phyloP scores from a whole-genome alignment of 2,329 filamentous ascomycete genomes.

The Amphichorda felina region DNA sequence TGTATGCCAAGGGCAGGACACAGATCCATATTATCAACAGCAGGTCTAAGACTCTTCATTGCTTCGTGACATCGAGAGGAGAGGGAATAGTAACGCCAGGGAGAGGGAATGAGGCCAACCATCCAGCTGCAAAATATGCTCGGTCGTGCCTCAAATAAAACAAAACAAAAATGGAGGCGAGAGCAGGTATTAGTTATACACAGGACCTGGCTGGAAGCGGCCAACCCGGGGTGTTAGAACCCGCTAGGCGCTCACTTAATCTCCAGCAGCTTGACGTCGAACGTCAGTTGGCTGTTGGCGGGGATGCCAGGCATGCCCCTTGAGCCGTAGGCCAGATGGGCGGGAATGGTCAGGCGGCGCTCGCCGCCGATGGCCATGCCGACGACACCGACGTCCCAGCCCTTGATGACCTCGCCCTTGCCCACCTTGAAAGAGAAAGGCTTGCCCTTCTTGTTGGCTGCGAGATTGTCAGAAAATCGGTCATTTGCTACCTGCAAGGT shows the following conservation, averaged over 20 bases:
- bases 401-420: constrained; percentile 93
- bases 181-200: constrained; percentile 1
- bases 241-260: constrained; percentile 54
- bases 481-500: not conserved
- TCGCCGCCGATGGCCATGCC: constrained; percentile 93
- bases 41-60: constrained; percentile 5
- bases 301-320: constrained; percentile 77
- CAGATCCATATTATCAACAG: not conserved
- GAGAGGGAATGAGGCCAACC: not conserved
- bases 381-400: constrained; percentile 88
- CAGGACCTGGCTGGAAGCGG: not conserved
- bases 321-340: constrained; percentile 81
- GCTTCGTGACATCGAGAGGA: not conserved
- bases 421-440: constrained; percentile 95
- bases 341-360: constrained; percentile 81
- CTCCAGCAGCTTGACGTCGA: constrained; percentile 79
- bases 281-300: constrained; percentile 79
- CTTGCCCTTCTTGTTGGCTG: constrained; percentile 97
- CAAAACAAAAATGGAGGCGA: not conserved
- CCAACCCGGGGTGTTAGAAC: not conserved
- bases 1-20: no score
- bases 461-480: constrained; percentile 5
- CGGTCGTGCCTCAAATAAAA: not conserved
- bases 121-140: not conserved
- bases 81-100: not conserved